Evolutionary conservation across 441 rosid genomes (phyloP).

Genomic region (Croton laevigatus): DNA sequence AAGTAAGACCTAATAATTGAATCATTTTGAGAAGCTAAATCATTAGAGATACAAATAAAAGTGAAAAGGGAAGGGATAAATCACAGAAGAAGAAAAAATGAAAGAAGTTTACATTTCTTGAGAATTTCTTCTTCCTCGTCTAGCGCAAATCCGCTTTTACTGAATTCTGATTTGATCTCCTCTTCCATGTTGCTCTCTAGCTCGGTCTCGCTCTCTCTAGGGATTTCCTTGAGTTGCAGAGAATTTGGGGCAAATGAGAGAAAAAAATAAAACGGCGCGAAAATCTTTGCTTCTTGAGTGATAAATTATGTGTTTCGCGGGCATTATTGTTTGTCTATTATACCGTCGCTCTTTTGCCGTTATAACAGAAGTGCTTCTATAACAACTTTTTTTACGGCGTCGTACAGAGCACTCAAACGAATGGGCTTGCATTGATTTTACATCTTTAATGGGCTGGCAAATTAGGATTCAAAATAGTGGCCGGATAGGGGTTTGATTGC

Average conservation of each 20-base stretch:
- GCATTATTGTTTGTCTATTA: background rate
- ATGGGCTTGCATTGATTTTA: too few species aligned
- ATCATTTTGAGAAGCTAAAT: background rate
- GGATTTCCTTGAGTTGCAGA: slow-evolving; percentile 29
- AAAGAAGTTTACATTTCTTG: slow-evolving; percentile 43
- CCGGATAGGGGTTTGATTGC: too few species aligned
- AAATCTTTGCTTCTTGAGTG: background rate
- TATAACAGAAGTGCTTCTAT: slow-evolving; percentile 14
- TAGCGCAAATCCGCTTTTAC: slow-evolving; percentile 51
- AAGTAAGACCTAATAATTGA: slow-evolving; percentile 52
- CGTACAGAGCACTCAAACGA: too few species aligned
- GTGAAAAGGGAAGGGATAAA: background rate
- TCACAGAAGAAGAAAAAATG: slow-evolving; percentile 3
- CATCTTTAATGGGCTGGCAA: too few species aligned
- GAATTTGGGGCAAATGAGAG: slow-evolving; percentile 20
- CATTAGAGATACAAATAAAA: slow-evolving; percentile 10
- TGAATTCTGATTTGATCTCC: slow-evolving; percentile 67
- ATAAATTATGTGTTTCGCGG: background rate
- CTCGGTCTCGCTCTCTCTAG: slow-evolving; percentile 11
- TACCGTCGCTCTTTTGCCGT: background rate
- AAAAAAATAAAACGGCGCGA: slow-evolving; percentile 45
- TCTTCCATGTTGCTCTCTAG: slow-evolving; percentile 46
- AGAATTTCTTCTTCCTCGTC: slow-evolving; percentile 68
- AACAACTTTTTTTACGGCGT: too few species aligned
- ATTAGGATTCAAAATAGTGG: too few species aligned